Evolutionary conservation across 2,329 filamentous ascomycete species (phyloP).

Genomic region (Ustulina deusta): DNA sequence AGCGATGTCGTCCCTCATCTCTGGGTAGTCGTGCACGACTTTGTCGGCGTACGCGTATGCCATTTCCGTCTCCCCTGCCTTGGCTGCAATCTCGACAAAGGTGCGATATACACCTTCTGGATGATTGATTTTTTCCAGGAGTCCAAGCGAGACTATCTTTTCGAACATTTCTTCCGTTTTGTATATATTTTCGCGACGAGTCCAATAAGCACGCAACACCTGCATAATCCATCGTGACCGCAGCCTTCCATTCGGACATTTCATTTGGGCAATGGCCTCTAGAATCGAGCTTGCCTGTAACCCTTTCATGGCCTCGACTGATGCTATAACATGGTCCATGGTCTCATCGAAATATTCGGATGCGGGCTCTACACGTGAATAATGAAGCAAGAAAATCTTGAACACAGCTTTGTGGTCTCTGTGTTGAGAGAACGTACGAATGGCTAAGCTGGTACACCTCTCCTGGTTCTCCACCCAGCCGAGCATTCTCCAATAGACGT

Average conservation of each 20-base stretch:
- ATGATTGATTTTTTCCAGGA: conserved; percentile 44
- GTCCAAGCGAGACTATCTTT: conserved; percentile 42
- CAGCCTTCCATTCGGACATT: conserved; percentile 43
- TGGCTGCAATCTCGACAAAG: conserved; percentile 57
- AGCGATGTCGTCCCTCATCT: conserved; percentile 49
- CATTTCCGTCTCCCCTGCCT: conserved; percentile 50
- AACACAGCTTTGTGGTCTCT: conserved; percentile 51
- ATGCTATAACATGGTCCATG: conserved; percentile 50
- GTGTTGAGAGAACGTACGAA: conserved; percentile 49
- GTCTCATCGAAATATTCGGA: conserved; percentile 44
- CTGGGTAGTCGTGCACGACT: conserved; percentile 46
- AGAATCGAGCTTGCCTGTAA: conserved; percentile 49
- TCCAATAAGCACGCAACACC: conserved; percentile 55
- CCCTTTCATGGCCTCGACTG: conserved; percentile 49
- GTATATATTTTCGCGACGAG: conserved; percentile 45
- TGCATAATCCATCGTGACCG: conserved; percentile 54
- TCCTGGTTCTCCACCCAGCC: conserved; percentile 41
- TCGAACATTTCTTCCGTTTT: conserved; percentile 48
- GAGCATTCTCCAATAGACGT: conserved; percentile 52
- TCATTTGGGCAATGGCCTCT: conserved; percentile 46
- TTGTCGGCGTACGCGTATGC: conserved; percentile 50
- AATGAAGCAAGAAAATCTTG: conserved; percentile 52
- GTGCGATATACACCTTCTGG: conserved; percentile 53
- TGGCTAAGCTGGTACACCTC: conserved; percentile 50
- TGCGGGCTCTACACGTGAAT: conserved; percentile 45